phyloP scores from a whole-genome alignment of 805 yeast genomes.

The Lipomyces yamanashiensis region DNA sequence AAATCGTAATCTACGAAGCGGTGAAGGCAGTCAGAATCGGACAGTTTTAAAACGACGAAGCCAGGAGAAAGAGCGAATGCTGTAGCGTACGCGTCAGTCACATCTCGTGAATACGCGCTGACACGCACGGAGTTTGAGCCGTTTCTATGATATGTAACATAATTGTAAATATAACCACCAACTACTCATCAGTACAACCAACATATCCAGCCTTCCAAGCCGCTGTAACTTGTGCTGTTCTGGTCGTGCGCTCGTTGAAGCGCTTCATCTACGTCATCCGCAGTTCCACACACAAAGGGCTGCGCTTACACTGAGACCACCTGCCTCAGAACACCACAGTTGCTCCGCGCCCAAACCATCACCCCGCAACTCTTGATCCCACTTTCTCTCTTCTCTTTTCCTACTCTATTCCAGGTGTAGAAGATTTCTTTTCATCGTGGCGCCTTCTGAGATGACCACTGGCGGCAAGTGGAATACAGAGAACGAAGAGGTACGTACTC shows the following conservation, averaged over 20 bases:
- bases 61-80: too few species aligned
- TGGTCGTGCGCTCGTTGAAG: too few species aligned
- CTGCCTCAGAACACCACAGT: background rate
- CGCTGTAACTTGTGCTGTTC: too few species aligned
- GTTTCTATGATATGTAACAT: background rate
- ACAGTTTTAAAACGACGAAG: background rate
- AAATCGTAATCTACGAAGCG: background rate
- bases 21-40: background rate
- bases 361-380: background rate
- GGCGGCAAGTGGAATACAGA: constrained; percentile 19
- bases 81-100: background rate
- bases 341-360: background rate
- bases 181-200: background rate
- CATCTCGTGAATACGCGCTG: background rate
- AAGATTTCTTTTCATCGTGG: background rate
- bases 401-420: background rate
- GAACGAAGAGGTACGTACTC: constrained; percentile 15
- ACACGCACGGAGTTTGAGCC: background rate
- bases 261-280: too few species aligned
- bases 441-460: constrained; percentile 5
- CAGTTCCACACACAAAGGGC: too few species aligned
- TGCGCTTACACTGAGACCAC: too few species aligned
- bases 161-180: background rate
- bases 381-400: background rate
- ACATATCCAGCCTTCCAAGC: too few species aligned